These are phyloP conservation scores for Alternaria burnsii DNA, from an alignment of 2,329 filamentous ascomycete species.

Conservation along the genomic window DNA sequence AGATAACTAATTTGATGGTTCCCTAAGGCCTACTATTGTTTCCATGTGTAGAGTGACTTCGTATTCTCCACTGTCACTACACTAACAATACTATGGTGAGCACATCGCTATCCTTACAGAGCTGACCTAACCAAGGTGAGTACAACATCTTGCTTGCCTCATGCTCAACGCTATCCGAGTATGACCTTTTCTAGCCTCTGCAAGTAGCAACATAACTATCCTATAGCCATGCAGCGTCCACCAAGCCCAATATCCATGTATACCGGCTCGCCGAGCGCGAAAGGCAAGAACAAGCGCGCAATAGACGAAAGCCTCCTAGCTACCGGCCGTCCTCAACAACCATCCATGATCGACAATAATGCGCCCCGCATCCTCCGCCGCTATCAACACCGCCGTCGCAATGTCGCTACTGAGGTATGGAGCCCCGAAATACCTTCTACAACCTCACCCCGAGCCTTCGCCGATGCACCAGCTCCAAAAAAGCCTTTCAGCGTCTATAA, in stretches of 20 bases:
- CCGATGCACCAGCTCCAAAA: background rate
- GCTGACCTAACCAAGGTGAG: background rate
- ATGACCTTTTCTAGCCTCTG: background rate
- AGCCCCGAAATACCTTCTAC: slow-evolving; percentile 17
- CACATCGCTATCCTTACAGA: background rate
- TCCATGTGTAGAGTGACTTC: background rate
- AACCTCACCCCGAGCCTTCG: background rate
- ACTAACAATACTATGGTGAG: background rate
- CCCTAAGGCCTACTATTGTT: background rate
- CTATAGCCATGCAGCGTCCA: slow-evolving; percentile 8
- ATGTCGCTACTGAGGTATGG: slow-evolving; percentile 34
- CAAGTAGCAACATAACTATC: background rate
- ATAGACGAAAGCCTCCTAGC: slow-evolving; percentile 18
- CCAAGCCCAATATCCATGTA: slow-evolving; percentile 18
- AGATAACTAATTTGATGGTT: background rate
- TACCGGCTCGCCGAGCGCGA: slow-evolving; percentile 3
- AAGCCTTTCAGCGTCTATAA: slow-evolving; percentile 46
- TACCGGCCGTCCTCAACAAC: background rate
- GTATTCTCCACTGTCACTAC: background rate
- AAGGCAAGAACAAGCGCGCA: slow-evolving; percentile 33
- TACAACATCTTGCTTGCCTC: background rate
- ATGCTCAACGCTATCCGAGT: background rate
- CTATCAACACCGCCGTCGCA: slow-evolving; percentile 32
- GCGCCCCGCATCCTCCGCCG: slow-evolving; percentile 31
- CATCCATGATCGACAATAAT: background rate